Percentiles rank a stretch among this genome's conserved stretches.
Evolutionary conservation across 805 yeast genomes (phyloP).

Genomic region (Lipomyces lipofer): DNA sequence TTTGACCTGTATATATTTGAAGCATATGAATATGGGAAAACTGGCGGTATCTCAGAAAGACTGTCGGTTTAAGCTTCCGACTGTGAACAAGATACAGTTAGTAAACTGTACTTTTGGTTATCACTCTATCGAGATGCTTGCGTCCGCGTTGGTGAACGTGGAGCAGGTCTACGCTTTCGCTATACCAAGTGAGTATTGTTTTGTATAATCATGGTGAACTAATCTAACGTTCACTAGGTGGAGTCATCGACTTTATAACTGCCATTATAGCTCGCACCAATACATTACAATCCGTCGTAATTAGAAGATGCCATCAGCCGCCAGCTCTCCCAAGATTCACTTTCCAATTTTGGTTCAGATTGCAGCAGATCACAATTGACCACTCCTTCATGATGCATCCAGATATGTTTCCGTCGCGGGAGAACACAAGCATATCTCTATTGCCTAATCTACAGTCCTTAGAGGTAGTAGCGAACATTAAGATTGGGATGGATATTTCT

Average conservation of each 20-base stretch:
- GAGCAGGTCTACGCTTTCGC: not conserved
- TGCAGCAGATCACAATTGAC: not conserved
- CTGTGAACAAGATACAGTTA: not conserved
- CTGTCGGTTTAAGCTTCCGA: conserved; percentile 1
- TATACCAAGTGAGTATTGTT: not conserved
- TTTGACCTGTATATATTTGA: not conserved
- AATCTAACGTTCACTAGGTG: not conserved
- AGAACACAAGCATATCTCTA: not conserved
- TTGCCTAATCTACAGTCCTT: not conserved
- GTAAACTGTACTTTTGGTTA: not conserved
- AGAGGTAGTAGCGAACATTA: not conserved
- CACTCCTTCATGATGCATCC: not conserved
- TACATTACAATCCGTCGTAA: not conserved
- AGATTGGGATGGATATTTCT: not conserved
- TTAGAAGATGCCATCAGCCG: not conserved
- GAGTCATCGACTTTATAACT: not conserved
- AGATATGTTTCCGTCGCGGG: not conserved
- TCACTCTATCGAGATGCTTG: not conserved
- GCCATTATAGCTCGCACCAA: not conserved
- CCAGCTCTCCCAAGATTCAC: not conserved
- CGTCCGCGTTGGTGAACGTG: not conserved
- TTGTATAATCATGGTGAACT: too few species aligned
- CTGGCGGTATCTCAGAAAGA: too few species aligned
- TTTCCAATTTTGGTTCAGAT: not conserved
- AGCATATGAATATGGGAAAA: not conserved